These are phyloP conservation scores for Penicillium nordicum DNA, from an alignment of 2,329 filamentous ascomycete species.

Conservation along the genomic window DNA sequence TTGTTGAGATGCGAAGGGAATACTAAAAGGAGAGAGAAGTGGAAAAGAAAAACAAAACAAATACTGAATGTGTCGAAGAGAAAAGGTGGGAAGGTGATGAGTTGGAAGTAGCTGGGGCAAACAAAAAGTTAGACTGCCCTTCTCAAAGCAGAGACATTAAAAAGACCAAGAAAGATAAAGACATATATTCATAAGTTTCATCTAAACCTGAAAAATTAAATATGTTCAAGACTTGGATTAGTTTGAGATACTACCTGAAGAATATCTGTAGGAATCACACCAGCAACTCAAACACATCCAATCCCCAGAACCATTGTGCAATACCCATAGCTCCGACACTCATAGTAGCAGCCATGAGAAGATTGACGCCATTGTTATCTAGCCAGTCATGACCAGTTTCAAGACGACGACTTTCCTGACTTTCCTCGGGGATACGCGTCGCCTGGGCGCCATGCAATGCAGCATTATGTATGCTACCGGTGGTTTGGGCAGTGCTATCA, in stretches of 20 bases:
- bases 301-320: conserved; percentile 34
- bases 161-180: background rate
- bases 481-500: conserved; percentile 9
- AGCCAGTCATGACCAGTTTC: conserved; percentile 70
- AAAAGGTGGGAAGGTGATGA: background rate
- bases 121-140: background rate
- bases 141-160: background rate
- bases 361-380: conserved; percentile 95
- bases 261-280: background rate
- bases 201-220: background rate
- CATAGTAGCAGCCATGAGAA: conserved; percentile 81
- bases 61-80: background rate
- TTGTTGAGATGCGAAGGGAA: background rate
- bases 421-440: conserved; percentile 17
- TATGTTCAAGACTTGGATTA: background rate
- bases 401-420: conserved; percentile 59
- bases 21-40: background rate
- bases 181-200: background rate
- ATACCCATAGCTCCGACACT: conserved; percentile 72
- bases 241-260: background rate
- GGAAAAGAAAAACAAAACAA: background rate
- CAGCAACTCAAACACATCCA: conserved; percentile 20
- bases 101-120: background rate
- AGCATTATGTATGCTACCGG: conserved; percentile 30
- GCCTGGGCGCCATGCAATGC: conserved; percentile 20